Evolutionary conservation across 2,329 filamentous ascomycete species (phyloP).

Genomic region (Massarina eburnea): DNA sequence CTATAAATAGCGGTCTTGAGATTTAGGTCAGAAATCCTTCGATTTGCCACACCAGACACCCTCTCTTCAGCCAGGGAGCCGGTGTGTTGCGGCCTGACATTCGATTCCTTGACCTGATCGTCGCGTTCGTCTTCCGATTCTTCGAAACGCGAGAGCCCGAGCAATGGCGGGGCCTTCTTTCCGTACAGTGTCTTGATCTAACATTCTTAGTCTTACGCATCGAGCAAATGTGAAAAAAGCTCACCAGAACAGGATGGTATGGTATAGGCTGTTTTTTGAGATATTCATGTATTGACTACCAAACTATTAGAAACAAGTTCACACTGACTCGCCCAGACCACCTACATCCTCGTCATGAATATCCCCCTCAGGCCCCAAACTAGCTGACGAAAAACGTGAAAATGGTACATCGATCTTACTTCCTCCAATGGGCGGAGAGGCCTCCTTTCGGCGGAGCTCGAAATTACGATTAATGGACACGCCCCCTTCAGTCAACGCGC

Average conservation of each 20-base stretch:
- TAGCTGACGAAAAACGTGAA: slow-evolving; percentile 35
- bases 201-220: background rate
- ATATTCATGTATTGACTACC: slow-evolving; percentile 4
- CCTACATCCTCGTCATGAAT: slow-evolving; percentile 8
- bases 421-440: slow-evolving; percentile 13
- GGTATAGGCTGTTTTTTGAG: slow-evolving; percentile 1
- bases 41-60: background rate
- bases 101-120: background rate
- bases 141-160: background rate
- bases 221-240: background rate
- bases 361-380: background rate
- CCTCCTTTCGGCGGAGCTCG: background rate
- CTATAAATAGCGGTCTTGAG: too few species aligned
- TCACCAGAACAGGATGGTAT: slow-evolving; percentile 3
- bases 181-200: slow-evolving; percentile 1
- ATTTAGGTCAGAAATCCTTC: background rate
- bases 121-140: background rate
- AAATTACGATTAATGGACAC: slow-evolving; percentile 25
- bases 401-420: slow-evolving; percentile 56
- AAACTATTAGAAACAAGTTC: slow-evolving; percentile 8
- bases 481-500: slow-evolving; percentile 63
- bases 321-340: slow-evolving; percentile 2
- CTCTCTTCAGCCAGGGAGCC: background rate
- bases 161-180: background rate
- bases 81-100: background rate